Conservation (phyloP, 2,329 filamentous ascomycete genomes). For the Epichloe typhina region DNA sequence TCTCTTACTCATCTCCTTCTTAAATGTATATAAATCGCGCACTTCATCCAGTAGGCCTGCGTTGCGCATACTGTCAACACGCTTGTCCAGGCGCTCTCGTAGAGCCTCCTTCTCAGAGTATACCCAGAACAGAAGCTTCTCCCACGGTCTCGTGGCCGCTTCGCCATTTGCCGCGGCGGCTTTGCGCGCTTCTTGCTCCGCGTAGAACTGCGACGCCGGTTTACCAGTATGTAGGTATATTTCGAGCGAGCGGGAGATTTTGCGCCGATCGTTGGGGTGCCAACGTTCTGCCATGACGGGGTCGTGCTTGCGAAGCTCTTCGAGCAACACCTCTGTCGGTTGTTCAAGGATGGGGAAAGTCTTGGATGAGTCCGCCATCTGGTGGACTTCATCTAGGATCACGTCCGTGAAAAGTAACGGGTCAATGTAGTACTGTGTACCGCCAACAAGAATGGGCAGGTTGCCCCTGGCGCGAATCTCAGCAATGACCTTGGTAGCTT, state of each 20-base stretch:
- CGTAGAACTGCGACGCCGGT: constrained; percentile 75
- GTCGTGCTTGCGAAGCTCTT: constrained; percentile 66
- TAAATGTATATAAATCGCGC: constrained; percentile 30
- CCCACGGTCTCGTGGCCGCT: constrained; percentile 23
- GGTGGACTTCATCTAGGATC: constrained; percentile 29
- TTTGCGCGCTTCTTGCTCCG: constrained; percentile 49
- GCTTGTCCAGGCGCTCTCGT: constrained; percentile 54
- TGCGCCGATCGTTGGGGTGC: constrained; percentile 87
- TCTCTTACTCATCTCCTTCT: constrained; percentile 19
- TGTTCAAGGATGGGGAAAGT: constrained; percentile 59
- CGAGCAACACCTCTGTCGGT: constrained; percentile 57
- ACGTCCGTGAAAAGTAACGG: constrained; percentile 67
- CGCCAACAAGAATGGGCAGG: constrained; percentile 81
- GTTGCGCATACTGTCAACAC: constrained; percentile 75
- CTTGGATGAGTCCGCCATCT: constrained; percentile 19
- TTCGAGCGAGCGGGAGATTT: constrained; percentile 79
- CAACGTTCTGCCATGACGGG: constrained; percentile 80
- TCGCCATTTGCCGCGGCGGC: constrained; percentile 13
- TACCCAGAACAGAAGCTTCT: constrained; percentile 73
- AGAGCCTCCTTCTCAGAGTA: constrained; percentile 59
- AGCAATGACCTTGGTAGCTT: constrained; percentile 54
- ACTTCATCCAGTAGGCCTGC: constrained; percentile 37
- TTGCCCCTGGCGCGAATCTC: constrained; percentile 70
- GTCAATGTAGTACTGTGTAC: constrained; percentile 92
- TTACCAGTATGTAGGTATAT: constrained; percentile 77